Evolutionary conservation across 768 basidiomycete species (phyloP), one percentile per base, ranked within the genome.

Genomic region (Termitomyces bulborhizus): DNA sequence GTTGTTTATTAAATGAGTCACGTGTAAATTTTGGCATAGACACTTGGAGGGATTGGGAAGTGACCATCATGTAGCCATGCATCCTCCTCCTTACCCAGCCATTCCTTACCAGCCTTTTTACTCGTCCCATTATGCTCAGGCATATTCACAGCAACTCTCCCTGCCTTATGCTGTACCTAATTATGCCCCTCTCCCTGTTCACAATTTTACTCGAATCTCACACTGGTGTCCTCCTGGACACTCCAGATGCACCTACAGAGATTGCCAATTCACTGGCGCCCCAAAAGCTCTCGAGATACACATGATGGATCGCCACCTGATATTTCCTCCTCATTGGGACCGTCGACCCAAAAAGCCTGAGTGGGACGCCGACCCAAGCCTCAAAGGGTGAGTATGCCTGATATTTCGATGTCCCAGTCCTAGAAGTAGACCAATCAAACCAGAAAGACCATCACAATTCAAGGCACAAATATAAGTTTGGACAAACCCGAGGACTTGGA

Each of bases 241-340:
- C 60, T 66, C 60, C 58, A 77, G 78, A 52, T 92, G 90, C 66
- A 76, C 78, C 7, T 75, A 86, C 61, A 74, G 70, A 42, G 76
- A 76, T n/a, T 94, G 91, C 66, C 61, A 66, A 6, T 94, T 90
- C 62, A 72, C 72, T 39, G 90, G 88, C 34, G 85, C 89, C 3
- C 71, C 74, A 40, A 88, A 89, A 65, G 72, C 81, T 26, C 80
- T 92, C 15, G 86, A 92, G 67, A 76, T 73, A 29, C 92, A 94
- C 64, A 86, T 84, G 83, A 93, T 92, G 90, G 91, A 93, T 62
- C 78, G 90, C n/a, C 91, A 93, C 67, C 76, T 93, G 42, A 83
- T 93, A 46, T 91, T 82, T 60, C 91, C 92, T 24, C 77, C 80
- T 43, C 85, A 83, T 21, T 90, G 86, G 84, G 74, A 85, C 29